Conservation (phyloP, 1,284 basidiomycete species). For the Pseudozyma thailandica region DNA sequence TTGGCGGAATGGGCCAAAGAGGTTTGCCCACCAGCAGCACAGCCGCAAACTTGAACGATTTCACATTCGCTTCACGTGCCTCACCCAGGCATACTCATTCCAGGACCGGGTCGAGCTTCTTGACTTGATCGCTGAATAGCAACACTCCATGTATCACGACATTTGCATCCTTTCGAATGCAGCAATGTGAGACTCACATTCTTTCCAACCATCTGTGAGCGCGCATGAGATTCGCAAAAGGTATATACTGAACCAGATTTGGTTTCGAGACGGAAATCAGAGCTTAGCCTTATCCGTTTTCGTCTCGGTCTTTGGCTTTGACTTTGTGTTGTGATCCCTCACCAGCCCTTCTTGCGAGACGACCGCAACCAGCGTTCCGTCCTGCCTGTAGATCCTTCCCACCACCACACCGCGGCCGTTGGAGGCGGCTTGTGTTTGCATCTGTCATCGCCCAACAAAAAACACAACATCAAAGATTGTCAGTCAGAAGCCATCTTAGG, state of each 20-base stretch:
- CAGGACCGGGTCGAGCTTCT: constrained; percentile 26
- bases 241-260: background rate
- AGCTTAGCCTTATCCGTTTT: constrained; percentile 24
- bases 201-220: too few species aligned
- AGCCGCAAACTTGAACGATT: constrained; percentile 21
- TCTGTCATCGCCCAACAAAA: constrained; percentile 27
- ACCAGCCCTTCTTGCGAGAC: constrained; percentile 56
- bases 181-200: too few species aligned
- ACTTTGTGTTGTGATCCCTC: constrained; percentile 18
- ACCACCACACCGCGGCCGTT: constrained; percentile 63
- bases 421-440: constrained; percentile 63
- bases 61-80: constrained; percentile 11
- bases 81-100: constrained; percentile 14
- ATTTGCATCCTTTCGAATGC: too few species aligned
- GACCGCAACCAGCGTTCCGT: constrained; percentile 63
- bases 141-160: too few species aligned
- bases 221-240: too few species aligned
- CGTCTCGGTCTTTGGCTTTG: background rate
- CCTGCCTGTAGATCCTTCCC: constrained; percentile 59
- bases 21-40: constrained; percentile 40
- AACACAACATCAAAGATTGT: background rate
- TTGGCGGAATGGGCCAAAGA: constrained; percentile 1
- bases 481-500: background rate
- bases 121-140: background rate
- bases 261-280: constrained; percentile 5